Evolutionary conservation across 2,329 filamentous ascomycete species (phyloP).

Genomic region (Colletotrichum magnum): DNA sequence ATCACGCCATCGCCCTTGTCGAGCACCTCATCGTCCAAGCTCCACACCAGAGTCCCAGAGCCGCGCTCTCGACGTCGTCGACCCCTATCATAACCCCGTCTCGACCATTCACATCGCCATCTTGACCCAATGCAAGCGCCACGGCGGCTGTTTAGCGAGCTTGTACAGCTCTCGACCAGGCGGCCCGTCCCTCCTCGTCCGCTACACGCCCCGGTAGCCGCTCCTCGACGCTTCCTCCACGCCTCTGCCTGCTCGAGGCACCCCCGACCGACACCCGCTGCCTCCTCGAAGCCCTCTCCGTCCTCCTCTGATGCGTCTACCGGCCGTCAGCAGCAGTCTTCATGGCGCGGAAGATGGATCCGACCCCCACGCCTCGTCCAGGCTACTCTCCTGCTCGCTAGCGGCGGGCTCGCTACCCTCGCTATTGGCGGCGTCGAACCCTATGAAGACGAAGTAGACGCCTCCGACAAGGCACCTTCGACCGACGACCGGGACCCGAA

Average conservation of each 20-base stretch:
- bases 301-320: no score
- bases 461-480: conserved; percentile 24
- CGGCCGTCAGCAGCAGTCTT: background rate
- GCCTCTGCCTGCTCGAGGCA: conserved; percentile 31
- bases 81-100: conserved; percentile 33
- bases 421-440: conserved; percentile 40
- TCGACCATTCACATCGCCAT: conserved; percentile 27
- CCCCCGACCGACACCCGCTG: conserved; percentile 33
- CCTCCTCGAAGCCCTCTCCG: conserved; percentile 9
- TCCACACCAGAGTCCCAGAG: conserved; percentile 41
- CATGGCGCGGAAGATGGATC: background rate
- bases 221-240: conserved; percentile 17
- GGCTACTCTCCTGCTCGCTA: conserved; percentile 38
- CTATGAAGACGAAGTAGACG: conserved; percentile 22
- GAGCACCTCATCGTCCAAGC: conserved; percentile 39
- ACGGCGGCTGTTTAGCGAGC: conserved; percentile 39
- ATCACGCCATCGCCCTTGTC: conserved; percentile 41
- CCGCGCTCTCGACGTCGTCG: conserved; percentile 39
- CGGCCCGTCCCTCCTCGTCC: conserved; percentile 34
- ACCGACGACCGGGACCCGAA: conserved; percentile 54
- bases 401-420: conserved; percentile 40
- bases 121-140: conserved; percentile 36
- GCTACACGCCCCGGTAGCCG: conserved; percentile 5
- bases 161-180: conserved; percentile 33
- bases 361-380: conserved; percentile 22